Evolutionary conservation across 345 rosid genomes (phyloP), one percentile per base, ranked within the genome.

Genomic region (Passiflora organensis): DNA sequence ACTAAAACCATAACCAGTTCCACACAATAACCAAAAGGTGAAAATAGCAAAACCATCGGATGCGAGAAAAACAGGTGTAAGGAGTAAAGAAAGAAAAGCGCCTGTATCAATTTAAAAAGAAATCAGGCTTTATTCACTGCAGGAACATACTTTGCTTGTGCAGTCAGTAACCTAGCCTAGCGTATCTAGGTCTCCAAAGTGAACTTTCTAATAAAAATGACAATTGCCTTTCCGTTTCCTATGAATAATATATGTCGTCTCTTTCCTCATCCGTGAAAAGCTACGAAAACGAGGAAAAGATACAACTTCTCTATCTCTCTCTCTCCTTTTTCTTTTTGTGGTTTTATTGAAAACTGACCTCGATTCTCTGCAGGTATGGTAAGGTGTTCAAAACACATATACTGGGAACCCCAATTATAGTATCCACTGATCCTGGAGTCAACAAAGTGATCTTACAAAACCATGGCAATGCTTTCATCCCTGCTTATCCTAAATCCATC

Each of bases 401-500:
- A n/a, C 55, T 91, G 71, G 98, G 98, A 60, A 88, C 93, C 15
- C 96, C 95, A 41, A 84, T 88, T 11, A 86, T 91, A 53, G 79
- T 91, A 56, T 91, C 98, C 18, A 91, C 96, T 2, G 98, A 91
- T 72, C 74, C 95, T 23, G 93, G 84, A 23, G 93, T 88, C 69
- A 91, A 91, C 86, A 91, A 86, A 72, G 87, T 77, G 24, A 80
- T 91, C 39, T 73, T 91, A 51, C 95, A 82, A 66, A 84, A 91
- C 80, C 95, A 88, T 63, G 86, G 95, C 44, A 84, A 72, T 73
- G 28, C 38, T 36, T 91, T 91, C 43, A 51, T 91, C 43, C 98
- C 98, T 45, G 95, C 95, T 22, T 91, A 91, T 50, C 98, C 98
- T 20, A 91, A 91, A 75, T 80, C 96, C 10, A 74, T 88, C 56